A percentile compares a stretch with the other conserved stretches of the same genome.
phyloP scores from a whole-genome alignment of 31 red algal genomes.

The Odonthalia washingtoniensis region DNA sequence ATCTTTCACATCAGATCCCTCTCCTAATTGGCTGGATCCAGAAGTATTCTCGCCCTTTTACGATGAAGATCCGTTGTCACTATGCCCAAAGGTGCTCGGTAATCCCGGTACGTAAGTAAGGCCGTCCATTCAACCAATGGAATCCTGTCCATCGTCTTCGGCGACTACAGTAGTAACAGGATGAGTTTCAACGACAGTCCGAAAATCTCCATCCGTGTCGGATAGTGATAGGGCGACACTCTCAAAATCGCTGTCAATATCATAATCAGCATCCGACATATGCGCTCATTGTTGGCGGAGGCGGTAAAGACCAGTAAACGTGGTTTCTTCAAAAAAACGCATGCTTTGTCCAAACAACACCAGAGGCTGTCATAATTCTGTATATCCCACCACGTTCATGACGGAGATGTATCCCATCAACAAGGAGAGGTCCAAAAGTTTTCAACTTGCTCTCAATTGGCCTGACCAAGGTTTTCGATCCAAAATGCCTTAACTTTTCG shows the following conservation, averaged over 20 bases:
- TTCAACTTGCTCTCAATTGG: not conserved
- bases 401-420: not conserved
- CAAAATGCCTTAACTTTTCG: not conserved
- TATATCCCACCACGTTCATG: slow-evolving; percentile 29
- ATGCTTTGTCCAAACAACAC: slow-evolving; percentile 8
- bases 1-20: not conserved
- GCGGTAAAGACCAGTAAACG: slow-evolving; percentile 7
- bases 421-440: not conserved
- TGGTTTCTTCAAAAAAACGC: slow-evolving; percentile 10
- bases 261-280: not conserved
- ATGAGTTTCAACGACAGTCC: not conserved
- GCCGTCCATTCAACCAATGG: not conserved
- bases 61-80: not conserved
- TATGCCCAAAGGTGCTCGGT: not conserved
- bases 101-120: not conserved
- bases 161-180: not conserved
- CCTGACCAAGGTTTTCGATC: not conserved
- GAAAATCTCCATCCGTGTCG: not conserved
- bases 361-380: not conserved
- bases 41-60: not conserved
- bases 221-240: not conserved
- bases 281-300: not conserved
- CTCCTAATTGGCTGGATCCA: not conserved
- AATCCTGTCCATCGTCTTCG: not conserved
- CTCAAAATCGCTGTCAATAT: not conserved